These are phyloP conservation scores for Ceratocystis destructans DNA, from an alignment of 2,329 filamentous ascomycete species.

Conservation along the genomic window DNA sequence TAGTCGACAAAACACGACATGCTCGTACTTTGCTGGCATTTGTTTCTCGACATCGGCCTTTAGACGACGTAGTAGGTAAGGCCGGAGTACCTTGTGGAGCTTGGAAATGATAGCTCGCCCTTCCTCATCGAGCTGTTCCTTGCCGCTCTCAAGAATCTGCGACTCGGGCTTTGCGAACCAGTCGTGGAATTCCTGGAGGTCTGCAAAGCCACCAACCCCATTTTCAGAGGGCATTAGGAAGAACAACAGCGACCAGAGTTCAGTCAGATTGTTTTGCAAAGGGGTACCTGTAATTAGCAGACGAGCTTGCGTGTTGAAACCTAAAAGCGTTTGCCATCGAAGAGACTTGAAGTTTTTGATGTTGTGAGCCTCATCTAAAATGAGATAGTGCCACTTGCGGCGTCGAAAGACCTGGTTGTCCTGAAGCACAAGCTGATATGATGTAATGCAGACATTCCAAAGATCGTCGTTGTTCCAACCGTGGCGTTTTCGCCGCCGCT, in stretches of 20 bases:
- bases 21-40: conserved; percentile 96
- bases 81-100: conserved; percentile 82
- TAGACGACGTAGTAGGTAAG: conserved; percentile 76
- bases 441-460: conserved; percentile 97
- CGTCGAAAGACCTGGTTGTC: conserved; percentile 90
- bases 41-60: conserved; percentile 98
- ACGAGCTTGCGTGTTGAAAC: conserved; percentile 78
- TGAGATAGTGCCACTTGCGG: conserved; percentile 92
- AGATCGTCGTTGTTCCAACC: conserved; percentile 88
- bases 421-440: conserved; percentile 88
- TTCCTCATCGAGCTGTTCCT: conserved; percentile 88
- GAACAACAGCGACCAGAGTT: conserved; percentile 92
- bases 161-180: conserved; percentile 94
- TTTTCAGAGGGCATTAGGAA: conserved; percentile 90
- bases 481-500: conserved; percentile 76
- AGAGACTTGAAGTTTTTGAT: conserved; percentile 99
- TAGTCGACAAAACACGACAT: conserved; percentile 87
- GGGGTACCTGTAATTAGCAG: conserved; percentile 87
- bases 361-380: conserved; percentile 95
- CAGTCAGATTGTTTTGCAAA: conserved; percentile 89
- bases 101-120: conserved; percentile 83
- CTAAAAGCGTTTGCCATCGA: conserved; percentile 87
- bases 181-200: conserved; percentile 88
- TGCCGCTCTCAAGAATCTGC: conserved; percentile 87
- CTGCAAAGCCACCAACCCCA: conserved; percentile 78